A percentile compares a stretch with the other conserved stretches of the same genome.
Conservation (phyloP, 805 yeast genomes). For the Priceomyces melissophilus region DNA sequence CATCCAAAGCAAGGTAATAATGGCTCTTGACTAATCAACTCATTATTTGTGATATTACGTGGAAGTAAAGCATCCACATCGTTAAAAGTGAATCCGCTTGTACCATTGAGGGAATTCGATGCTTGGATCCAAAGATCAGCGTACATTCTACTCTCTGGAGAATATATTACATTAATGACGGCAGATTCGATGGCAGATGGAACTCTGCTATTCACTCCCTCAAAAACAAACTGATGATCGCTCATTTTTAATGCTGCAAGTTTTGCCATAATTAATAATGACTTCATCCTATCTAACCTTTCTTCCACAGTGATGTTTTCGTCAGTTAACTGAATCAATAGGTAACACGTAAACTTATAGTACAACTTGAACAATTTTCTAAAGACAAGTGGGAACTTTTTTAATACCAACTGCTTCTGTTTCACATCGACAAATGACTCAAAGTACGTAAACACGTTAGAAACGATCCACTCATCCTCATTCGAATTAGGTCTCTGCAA, state of each 20-base stretch:
- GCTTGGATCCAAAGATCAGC: slow-evolving; percentile 69
- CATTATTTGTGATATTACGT: slow-evolving; percentile 17
- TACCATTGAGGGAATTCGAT: slow-evolving; percentile 26
- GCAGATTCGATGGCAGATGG: slow-evolving; percentile 88
- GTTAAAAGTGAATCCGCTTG: slow-evolving; percentile 16
- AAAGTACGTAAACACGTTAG: slow-evolving; percentile 71
- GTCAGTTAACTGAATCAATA: slow-evolving; percentile 64
- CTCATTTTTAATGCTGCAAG: slow-evolving; percentile 66
- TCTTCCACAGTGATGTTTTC: slow-evolving; percentile 52
- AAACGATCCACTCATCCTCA: slow-evolving; percentile 58
- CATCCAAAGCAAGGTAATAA: slow-evolving; percentile 89
- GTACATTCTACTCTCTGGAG: slow-evolving; percentile 77
- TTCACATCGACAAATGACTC: slow-evolving; percentile 52
- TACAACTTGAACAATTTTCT: slow-evolving; percentile 65
- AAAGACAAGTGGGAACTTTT: slow-evolving; percentile 66
- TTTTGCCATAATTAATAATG: slow-evolving; percentile 62
- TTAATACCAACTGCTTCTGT: slow-evolving; percentile 31
- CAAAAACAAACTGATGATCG: slow-evolving; percentile 38
- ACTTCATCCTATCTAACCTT: slow-evolving; percentile 65
- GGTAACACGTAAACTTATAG: slow-evolving; percentile 58
- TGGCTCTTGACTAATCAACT: slow-evolving; percentile 38
- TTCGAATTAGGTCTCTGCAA: slow-evolving; percentile 34
- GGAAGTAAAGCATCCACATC: slow-evolving; percentile 33
- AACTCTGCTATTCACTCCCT: slow-evolving; percentile 35
- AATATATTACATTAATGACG: slow-evolving; percentile 63